Evolutionary conservation across 192 early-diverging fungal genomes (phyloP).

Genomic region (Podila verticillata): DNA sequence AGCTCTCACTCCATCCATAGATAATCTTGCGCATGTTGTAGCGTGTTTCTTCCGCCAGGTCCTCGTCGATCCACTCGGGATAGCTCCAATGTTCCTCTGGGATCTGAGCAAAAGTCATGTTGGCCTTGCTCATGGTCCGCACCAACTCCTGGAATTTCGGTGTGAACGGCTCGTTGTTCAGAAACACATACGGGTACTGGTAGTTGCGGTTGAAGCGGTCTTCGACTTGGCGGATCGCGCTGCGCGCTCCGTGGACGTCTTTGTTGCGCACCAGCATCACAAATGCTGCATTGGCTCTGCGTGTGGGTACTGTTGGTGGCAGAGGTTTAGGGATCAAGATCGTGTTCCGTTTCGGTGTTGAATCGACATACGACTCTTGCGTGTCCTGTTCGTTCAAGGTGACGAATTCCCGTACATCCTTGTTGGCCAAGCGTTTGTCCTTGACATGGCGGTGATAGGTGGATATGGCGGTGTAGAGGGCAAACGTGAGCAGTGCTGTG

Average conservation of each 20-base stretch:
- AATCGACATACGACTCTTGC: too few species aligned
- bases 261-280: slow-evolving; percentile 81
- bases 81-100: slow-evolving; percentile 83
- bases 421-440: too few species aligned
- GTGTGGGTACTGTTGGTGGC: slow-evolving; percentile 7
- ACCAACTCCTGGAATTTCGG: slow-evolving; percentile 72
- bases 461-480: too few species aligned
- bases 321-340: slow-evolving; percentile 5
- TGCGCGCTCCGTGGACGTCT: slow-evolving; percentile 68
- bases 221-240: slow-evolving; percentile 79
- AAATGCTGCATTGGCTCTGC: slow-evolving; percentile 66
- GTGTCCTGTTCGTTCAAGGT: too few species aligned
- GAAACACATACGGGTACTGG: slow-evolving; percentile 88
- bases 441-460: too few species aligned
- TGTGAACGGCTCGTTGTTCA: slow-evolving; percentile 82
- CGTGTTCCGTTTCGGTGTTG: not conserved
- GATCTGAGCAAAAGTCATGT: slow-evolving; percentile 72
- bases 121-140: slow-evolving; percentile 62
- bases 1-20: slow-evolving; percentile 74
- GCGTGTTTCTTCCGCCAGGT: slow-evolving; percentile 59
- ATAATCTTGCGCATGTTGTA: slow-evolving; percentile 61
- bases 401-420: too few species aligned
- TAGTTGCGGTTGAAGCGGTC: slow-evolving; percentile 82
- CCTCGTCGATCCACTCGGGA: slow-evolving; percentile 81
- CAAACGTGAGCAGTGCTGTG: too few species aligned